Evolutionary conservation across 345 rosid genomes (phyloP).

Genomic region (Gossypium bickii): DNA sequence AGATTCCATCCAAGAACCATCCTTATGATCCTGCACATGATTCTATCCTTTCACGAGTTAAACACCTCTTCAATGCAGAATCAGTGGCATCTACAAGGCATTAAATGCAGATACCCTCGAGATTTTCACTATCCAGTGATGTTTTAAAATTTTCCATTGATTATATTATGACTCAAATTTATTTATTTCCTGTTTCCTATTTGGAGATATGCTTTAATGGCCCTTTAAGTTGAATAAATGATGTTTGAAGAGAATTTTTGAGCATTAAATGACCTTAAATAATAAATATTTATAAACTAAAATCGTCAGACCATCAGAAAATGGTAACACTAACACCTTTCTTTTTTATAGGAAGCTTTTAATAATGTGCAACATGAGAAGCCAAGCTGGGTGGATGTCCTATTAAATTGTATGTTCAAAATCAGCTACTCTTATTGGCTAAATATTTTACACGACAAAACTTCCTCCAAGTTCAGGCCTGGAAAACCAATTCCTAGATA

Average conservation of each 20-base stretch:
- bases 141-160: not conserved
- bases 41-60: constrained; percentile 90
- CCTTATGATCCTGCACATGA: constrained; percentile 91
- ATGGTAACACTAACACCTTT: too few relatives aligned
- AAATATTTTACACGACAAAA: too few relatives aligned
- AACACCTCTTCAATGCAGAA: constrained; percentile 80
- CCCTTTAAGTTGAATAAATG: constrained; percentile 3
- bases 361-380: not conserved
- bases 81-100: constrained; percentile 81
- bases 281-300: too few relatives aligned
- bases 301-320: too few relatives aligned
- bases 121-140: not conserved
- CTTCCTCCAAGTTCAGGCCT: too few relatives aligned
- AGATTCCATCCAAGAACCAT: constrained; percentile 92
- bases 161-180: not conserved
- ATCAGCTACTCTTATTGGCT: too few relatives aligned
- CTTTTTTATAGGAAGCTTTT: not conserved
- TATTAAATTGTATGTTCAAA: not conserved
- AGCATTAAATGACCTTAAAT: not conserved
- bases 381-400: not conserved
- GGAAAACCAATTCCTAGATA: too few relatives aligned
- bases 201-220: not conserved
- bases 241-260: not conserved
- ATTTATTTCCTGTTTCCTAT: not conserved
- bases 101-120: constrained; percentile 20